Conservation (phyloP, 495 filamentous ascomycete genomes). For the Hypoxylon lenormandii region DNA sequence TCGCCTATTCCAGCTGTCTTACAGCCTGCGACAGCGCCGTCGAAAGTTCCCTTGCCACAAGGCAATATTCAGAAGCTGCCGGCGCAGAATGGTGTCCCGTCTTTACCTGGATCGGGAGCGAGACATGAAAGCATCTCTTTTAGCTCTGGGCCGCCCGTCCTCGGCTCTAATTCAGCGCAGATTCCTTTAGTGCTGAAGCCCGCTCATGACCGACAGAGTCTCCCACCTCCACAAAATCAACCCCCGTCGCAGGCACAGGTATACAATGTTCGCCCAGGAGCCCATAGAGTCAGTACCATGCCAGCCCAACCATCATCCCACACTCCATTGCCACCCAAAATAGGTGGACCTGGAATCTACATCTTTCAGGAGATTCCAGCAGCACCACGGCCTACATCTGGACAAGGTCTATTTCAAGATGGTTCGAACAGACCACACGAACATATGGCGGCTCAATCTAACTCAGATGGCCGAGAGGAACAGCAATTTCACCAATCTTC, state of each 20-base stretch:
- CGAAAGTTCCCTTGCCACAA: constrained; percentile 2
- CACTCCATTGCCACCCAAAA: constrained; percentile 22
- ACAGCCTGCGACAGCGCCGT: constrained; percentile 31
- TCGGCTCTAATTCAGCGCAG: constrained; percentile 25
- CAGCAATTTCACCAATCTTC: constrained; percentile 10
- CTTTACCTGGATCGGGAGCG: constrained; percentile 38
- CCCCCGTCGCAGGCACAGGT: not conserved
- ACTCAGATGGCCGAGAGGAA: not conserved
- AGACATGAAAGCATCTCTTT: constrained; percentile 43
- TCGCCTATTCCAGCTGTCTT: constrained; percentile 27
- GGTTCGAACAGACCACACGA: constrained; percentile 3
- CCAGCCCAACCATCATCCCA: constrained; percentile 20
- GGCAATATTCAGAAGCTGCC: constrained; percentile 4
- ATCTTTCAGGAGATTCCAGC: constrained; percentile 33
- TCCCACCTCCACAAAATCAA: constrained; percentile 6
- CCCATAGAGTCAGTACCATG: constrained; percentile 40
- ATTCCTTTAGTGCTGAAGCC: constrained; percentile 56
- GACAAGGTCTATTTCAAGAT: constrained; percentile 4
- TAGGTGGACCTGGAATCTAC: constrained; percentile 37
- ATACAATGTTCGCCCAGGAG: constrained; percentile 17
- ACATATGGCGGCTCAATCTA: not conserved
- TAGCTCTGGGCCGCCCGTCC: not conserved
- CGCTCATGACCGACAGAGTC: constrained; percentile 42
- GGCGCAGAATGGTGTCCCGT: not conserved
- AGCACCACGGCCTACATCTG: constrained; percentile 5